These are phyloP conservation scores for Leishmania arabica DNA, from an alignment of 208 protist species.

Conservation along the genomic window DNA sequence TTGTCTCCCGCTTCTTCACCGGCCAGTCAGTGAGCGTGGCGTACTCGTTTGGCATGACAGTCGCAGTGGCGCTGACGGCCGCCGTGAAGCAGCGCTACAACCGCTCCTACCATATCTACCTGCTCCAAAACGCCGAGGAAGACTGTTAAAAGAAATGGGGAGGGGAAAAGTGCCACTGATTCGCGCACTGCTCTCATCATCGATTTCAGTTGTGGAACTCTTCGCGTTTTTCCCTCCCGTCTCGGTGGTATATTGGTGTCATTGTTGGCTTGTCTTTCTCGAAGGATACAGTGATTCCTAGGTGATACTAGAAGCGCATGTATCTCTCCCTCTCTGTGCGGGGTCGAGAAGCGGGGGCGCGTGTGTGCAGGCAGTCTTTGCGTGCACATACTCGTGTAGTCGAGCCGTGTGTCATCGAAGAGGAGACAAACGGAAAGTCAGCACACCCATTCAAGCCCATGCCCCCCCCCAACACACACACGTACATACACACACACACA, in stretches of 20 bases:
- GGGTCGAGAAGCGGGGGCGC: neutral
- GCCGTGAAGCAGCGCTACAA: conserved; percentile 85
- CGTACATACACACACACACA: no score
- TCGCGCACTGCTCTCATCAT: neutral
- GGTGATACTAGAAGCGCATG: neutral
- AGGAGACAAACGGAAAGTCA: neutral
- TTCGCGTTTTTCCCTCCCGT: neutral
- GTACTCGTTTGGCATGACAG: conserved; percentile 84
- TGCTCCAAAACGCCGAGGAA: conserved; percentile 33
- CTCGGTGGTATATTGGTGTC: neutral
- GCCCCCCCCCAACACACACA: no score
- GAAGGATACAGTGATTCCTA: neutral
- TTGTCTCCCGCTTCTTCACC: conserved; percentile 68
- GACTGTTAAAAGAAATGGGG: conserved; percentile 10
- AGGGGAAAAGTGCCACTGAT: no score
- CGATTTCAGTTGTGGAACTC: neutral
- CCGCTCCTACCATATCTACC: conserved; percentile 68
- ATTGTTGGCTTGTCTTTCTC: neutral
- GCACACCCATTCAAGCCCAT: neutral
- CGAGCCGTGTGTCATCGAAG: neutral
- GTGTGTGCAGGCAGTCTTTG: neutral
- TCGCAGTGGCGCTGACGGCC: conserved; percentile 67
- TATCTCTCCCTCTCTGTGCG: neutral
- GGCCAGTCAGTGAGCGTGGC: conserved; percentile 83
- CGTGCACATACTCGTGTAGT: neutral